Percentiles rank a stretch among this genome's conserved stretches.
These are phyloP conservation scores for Cichorium intybus DNA, from an alignment of 140 eudicot species.

Conservation along the genomic window DNA sequence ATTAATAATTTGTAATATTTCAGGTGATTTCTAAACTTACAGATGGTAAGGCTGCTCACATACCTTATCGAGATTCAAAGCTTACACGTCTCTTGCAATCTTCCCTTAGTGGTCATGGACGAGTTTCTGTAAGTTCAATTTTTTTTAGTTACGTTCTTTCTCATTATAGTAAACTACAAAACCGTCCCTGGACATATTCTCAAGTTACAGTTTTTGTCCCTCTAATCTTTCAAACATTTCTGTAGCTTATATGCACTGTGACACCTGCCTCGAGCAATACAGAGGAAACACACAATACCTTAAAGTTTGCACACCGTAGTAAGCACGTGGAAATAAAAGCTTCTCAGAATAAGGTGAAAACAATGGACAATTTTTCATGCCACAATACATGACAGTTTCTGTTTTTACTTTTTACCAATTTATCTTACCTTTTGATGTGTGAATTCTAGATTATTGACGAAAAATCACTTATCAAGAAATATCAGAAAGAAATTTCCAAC, in stretches of 20 bases:
- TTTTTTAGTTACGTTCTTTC: slow-evolving; percentile 6
- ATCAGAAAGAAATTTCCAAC: slow-evolving; percentile 73
- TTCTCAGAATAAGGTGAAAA: slow-evolving; percentile 73
- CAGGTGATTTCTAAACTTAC: slow-evolving; percentile 89
- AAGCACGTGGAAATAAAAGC: slow-evolving; percentile 80
- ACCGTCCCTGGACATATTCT: background rate
- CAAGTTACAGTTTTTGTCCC: background rate
- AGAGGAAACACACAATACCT: slow-evolving; percentile 89
- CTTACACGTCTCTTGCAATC: slow-evolving; percentile 83
- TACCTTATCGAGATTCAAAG: slow-evolving; percentile 90
- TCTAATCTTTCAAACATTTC: slow-evolving; percentile 17
- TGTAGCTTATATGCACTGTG: slow-evolving; percentile 89
- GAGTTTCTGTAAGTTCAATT: slow-evolving; percentile 73
- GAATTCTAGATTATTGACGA: slow-evolving; percentile 74
- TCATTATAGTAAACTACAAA: background rate
- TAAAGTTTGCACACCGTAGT: slow-evolving; percentile 82
- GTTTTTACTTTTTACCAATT: slow-evolving; percentile 3
- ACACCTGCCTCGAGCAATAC: slow-evolving; percentile 85
- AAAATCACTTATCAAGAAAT: slow-evolving; percentile 88
- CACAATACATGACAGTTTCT: background rate
- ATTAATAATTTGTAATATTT: background rate
- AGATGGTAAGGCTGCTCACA: slow-evolving; percentile 75
- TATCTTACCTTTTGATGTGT: slow-evolving; percentile 14
- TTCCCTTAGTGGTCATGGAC: slow-evolving; percentile 92
- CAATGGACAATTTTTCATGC: background rate